Percentiles rank a stretch among this genome's conserved stretches.
These are phyloP conservation scores for Eutrema salsugineum DNA, from an alignment of 441 rosid species.

Conservation along the genomic window DNA sequence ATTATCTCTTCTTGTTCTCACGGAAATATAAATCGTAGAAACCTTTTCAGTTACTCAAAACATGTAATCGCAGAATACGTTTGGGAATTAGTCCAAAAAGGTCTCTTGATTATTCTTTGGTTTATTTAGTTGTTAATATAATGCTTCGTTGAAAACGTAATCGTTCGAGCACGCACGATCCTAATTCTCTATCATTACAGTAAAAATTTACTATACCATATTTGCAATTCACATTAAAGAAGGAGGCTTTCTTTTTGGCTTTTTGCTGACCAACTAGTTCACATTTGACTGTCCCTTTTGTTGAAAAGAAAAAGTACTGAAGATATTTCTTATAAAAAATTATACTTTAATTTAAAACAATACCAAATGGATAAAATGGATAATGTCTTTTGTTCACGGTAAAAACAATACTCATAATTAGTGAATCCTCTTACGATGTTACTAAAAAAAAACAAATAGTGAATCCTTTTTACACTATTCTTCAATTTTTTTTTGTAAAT, in stretches of 20 bases:
- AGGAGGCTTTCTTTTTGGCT: slow-evolving; percentile 2
- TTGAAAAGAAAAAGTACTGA: not conserved
- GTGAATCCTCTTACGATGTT: too few species aligned
- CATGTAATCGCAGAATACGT: not conserved
- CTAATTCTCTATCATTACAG: not conserved
- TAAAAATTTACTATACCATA: not conserved
- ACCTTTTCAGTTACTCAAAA: not conserved
- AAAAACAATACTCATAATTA: too few species aligned
- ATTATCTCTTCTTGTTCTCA: not conserved
- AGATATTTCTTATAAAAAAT: too few species aligned
- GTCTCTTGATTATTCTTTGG: not conserved
- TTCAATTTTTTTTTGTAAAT: too few species aligned
- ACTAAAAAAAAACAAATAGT: too few species aligned
- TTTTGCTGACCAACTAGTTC: slow-evolving; percentile 19
- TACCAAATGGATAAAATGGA: too few species aligned
- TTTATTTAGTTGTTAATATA: not conserved
- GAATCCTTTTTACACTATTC: too few species aligned
- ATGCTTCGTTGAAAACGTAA: not conserved
- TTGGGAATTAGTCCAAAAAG: not conserved
- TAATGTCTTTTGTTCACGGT: too few species aligned
- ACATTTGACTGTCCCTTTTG: not conserved
- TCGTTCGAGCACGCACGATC: slow-evolving; percentile 24
- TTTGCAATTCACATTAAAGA: slow-evolving; percentile 7
- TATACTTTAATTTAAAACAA: too few species aligned
- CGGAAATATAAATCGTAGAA: not conserved